Evolutionary conservation across 2,329 filamentous ascomycete genomes (phyloP).

Genomic region (Berkeleyomyces basicola): DNA sequence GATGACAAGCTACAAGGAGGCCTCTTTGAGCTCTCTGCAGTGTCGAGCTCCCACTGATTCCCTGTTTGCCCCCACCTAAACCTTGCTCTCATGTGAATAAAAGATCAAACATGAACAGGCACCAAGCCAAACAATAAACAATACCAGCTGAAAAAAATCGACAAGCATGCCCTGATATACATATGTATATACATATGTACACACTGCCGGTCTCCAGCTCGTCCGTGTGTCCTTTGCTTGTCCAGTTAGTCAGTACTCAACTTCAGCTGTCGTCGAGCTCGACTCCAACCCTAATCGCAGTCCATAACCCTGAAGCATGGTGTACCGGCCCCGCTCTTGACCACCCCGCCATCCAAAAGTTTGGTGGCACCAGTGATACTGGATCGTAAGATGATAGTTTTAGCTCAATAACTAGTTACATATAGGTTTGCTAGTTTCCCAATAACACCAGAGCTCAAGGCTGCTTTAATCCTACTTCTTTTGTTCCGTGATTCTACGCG

Average conservation of each 20-base stretch:
- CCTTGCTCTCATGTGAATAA: neutral
- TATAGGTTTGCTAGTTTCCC: no score
- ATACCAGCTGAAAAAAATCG: neutral
- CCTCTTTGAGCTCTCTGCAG: neutral
- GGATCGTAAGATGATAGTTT: no score
- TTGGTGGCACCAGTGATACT: no score
- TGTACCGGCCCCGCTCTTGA: conserved; percentile 1
- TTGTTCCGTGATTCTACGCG: neutral
- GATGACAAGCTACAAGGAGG: neutral
- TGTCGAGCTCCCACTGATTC: neutral
- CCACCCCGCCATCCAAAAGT: neutral
- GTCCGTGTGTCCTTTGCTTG: neutral
- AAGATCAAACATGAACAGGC: neutral
- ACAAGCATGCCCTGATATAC: neutral
- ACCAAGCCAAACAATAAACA: neutral
- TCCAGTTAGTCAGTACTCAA: neutral
- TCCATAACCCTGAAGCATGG: neutral
- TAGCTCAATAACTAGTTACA: no score
- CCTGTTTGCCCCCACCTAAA: neutral
- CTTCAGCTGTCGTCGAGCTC: neutral
- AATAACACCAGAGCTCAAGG: no score
- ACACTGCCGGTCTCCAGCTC: neutral
- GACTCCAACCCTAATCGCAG: neutral
- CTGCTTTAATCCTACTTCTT: no score
- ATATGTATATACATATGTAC: no score